A percentile compares a stretch with the other conserved stretches of the same genome.
These are phyloP conservation scores for Tetradesmus obliquus DNA, from an alignment of 139 green algal genomes.

Conservation along the genomic window DNA sequence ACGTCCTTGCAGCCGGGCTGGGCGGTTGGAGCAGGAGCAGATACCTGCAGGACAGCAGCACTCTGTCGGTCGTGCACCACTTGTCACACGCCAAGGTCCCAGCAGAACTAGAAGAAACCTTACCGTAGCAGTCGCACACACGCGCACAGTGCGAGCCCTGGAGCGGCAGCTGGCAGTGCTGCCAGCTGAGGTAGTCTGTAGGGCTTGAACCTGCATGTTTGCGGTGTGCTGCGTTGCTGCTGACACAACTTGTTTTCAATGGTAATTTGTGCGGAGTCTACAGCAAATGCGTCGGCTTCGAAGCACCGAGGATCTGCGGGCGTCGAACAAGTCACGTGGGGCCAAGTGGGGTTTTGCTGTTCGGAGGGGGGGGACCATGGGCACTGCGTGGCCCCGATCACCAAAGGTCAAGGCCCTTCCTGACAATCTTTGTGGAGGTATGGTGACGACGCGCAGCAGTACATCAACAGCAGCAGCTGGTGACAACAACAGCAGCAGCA, in stretches of 20 bases:
- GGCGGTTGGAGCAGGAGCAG: background rate
- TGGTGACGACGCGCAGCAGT: background rate
- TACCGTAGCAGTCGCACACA: background rate
- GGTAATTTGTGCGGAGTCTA: background rate
- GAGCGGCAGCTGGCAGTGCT: background rate
- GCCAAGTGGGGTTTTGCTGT: background rate
- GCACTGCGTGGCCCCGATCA: no score
- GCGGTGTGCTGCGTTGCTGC: background rate
- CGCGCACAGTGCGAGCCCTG: background rate
- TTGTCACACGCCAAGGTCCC: background rate
- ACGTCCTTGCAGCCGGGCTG: constrained; percentile 6
- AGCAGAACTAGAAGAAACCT: background rate
- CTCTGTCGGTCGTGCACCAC: background rate
- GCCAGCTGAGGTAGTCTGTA: background rate
- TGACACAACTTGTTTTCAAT: background rate
- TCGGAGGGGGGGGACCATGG: no score
- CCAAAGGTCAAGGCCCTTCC: background rate
- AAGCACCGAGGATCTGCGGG: background rate
- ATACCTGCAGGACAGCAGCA: background rate
- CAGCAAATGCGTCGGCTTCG: background rate
- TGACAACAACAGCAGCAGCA: background rate
- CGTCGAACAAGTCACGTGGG: background rate
- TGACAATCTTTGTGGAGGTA: no score
- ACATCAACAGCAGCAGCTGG: background rate
- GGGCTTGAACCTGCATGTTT: constrained; percentile 11